Conservation (phyloP, 2,329 filamentous ascomycete species). For the Leptographium procerum region DNA sequence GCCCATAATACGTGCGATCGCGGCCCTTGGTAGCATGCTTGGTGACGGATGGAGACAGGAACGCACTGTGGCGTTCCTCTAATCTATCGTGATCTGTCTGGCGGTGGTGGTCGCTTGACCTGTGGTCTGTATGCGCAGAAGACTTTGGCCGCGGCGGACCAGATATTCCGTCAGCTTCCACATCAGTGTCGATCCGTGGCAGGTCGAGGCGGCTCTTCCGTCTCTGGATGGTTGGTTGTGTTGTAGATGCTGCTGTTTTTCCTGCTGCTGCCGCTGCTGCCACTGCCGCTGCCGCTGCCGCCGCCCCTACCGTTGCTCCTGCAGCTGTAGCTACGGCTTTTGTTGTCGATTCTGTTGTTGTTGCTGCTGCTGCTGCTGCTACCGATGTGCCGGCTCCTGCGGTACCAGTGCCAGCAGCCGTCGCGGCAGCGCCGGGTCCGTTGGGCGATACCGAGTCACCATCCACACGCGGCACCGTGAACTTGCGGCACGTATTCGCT, state of each 20-base stretch:
- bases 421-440: not conserved
- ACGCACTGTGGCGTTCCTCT: slow-evolving; percentile 19
- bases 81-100: slow-evolving; percentile 17
- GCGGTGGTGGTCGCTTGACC: slow-evolving; percentile 19
- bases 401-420: not conserved
- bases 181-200: slow-evolving; percentile 32
- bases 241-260: not conserved
- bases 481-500: slow-evolving; percentile 32
- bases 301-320: not conserved
- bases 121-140: slow-evolving; percentile 17
- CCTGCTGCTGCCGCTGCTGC: not conserved
- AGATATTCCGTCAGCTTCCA: slow-evolving; percentile 19
- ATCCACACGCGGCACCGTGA: slow-evolving; percentile 13
- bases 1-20: slow-evolving; percentile 28
- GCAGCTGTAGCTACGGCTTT: not conserved
- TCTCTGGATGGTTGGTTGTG: slow-evolving; percentile 13
- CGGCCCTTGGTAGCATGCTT: slow-evolving; percentile 29
- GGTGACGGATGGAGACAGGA: slow-evolving; percentile 30
- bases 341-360: not conserved
- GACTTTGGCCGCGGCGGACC: slow-evolving; percentile 21
- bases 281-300: not conserved
- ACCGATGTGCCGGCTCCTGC: slow-evolving; percentile 1
- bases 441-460: slow-evolving; percentile 12
- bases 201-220: slow-evolving; percentile 28
- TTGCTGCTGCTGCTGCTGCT: not conserved